These are phyloP conservation scores for Teratosphaeria gauchensis DNA, from an alignment of 2,329 filamentous ascomycete genomes.

Conservation along the genomic window DNA sequence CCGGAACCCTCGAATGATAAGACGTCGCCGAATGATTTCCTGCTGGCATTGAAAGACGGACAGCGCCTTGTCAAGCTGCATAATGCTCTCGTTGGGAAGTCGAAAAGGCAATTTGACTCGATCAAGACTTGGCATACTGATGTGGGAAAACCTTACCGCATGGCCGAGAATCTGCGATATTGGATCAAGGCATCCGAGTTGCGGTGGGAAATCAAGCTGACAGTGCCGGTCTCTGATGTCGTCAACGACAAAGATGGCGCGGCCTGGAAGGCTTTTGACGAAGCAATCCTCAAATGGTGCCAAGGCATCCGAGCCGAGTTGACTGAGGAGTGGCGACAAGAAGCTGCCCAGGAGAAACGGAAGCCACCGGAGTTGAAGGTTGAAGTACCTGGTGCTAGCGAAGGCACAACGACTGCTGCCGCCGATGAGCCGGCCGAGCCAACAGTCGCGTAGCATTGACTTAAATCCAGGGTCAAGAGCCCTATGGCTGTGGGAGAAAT, in stretches of 20 bases:
- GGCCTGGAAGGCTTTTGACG: constrained; percentile 74
- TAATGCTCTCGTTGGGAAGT: constrained; percentile 79
- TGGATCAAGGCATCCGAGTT: constrained; percentile 96
- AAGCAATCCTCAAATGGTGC: constrained; percentile 75
- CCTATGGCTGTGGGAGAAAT: neutral
- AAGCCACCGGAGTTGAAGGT: constrained; percentile 22
- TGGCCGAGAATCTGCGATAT: constrained; percentile 85
- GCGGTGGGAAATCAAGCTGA: constrained; percentile 78
- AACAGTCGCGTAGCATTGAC: neutral
- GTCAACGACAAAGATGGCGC: constrained; percentile 60
- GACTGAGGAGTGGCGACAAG: constrained; percentile 54
- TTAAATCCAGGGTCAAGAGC: neutral
- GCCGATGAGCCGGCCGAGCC: neutral
- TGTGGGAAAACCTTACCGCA: constrained; percentile 86
- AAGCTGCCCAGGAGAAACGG: constrained; percentile 14
- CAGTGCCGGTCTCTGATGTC: constrained; percentile 75
- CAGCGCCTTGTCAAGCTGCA: constrained; percentile 76
- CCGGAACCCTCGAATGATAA: constrained; percentile 31
- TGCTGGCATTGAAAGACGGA: constrained; percentile 66
- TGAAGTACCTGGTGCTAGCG: constrained; percentile 9
- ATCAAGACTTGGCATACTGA: constrained; percentile 89
- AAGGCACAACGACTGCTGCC: neutral
- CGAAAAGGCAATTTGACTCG: constrained; percentile 74
- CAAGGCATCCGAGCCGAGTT: constrained; percentile 74
- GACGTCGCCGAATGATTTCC: constrained; percentile 50